Conservation (phyloP, 1,284 basidiomycete species). For the Austroboletus niveus region DNA sequence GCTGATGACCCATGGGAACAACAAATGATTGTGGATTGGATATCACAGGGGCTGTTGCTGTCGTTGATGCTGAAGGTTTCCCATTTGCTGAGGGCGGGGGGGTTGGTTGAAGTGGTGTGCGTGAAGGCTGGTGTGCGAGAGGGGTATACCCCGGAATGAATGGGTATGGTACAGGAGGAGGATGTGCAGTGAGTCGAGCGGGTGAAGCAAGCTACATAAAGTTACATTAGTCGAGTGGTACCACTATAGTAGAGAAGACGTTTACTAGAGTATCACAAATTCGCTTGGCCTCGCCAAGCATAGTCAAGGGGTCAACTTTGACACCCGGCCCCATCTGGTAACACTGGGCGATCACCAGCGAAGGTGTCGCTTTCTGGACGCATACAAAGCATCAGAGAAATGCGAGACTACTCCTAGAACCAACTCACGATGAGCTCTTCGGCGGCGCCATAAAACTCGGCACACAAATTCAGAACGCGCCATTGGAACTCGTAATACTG, state of each 20-base stretch:
- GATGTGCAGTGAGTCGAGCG: slow-evolving; percentile 56
- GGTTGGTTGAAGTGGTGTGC: slow-evolving; percentile 22
- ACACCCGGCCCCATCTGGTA: slow-evolving; percentile 68
- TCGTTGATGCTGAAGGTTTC: slow-evolving; percentile 25
- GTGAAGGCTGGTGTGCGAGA: slow-evolving; percentile 18
- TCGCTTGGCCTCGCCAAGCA: slow-evolving; percentile 72
- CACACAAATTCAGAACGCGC: slow-evolving; percentile 75
- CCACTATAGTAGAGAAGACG: slow-evolving; percentile 11
- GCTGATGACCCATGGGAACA: slow-evolving; percentile 52
- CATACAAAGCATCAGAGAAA: slow-evolving; percentile 5
- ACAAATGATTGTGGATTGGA: slow-evolving; percentile 70
- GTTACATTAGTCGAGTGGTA: slow-evolving; percentile 12
- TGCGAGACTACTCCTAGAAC: slow-evolving; percentile 11
- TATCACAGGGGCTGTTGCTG: slow-evolving; percentile 44
- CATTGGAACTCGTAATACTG: slow-evolving; percentile 83
- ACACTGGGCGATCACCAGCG: slow-evolving; percentile 73
- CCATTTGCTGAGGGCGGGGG: slow-evolving; percentile 30
- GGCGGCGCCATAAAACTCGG: slow-evolving; percentile 80
- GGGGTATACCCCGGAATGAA: slow-evolving; percentile 41
- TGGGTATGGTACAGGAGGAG: slow-evolving; percentile 60
- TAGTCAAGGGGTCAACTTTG: slow-evolving; percentile 67
- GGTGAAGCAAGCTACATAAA: slow-evolving; percentile 63
- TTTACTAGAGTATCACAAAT: slow-evolving; percentile 73
- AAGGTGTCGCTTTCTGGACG: slow-evolving; percentile 65
- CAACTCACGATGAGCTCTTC: slow-evolving; percentile 75